Conservation (phyloP, 2,329 filamentous ascomycete species). For the Venturia asperata region DNA sequence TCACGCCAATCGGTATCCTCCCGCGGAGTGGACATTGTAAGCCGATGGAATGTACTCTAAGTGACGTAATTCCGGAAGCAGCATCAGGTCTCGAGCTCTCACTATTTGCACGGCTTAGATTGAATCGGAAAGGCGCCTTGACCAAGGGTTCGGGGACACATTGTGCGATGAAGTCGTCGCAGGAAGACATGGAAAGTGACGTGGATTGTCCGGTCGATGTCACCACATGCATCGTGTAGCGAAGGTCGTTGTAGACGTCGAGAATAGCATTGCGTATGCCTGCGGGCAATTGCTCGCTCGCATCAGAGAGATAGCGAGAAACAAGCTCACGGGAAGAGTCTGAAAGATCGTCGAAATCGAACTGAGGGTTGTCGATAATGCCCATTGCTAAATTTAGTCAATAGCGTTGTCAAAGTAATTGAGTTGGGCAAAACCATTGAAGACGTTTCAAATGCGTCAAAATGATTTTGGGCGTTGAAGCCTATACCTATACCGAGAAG, state of each 20-base stretch:
- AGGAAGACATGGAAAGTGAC: neutral
- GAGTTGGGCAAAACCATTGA: neutral
- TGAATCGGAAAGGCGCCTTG: neutral
- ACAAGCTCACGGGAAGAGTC: neutral
- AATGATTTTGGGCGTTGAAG: slow-evolving; percentile 2
- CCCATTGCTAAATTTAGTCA: neutral
- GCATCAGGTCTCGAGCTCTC: neutral
- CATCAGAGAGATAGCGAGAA: neutral
- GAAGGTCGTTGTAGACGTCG: neutral
- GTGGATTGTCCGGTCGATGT: neutral
- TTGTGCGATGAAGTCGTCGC: neutral
- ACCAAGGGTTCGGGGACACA: neutral
- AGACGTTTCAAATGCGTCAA: neutral
- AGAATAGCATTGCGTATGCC: neutral
- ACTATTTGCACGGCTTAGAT: neutral
- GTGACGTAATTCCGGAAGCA: neutral
- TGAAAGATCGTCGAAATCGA: neutral
- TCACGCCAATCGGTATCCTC: neutral
- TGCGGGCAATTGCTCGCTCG: neutral
- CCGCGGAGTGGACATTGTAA: neutral
- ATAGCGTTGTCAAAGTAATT: neutral
- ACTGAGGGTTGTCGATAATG: neutral
- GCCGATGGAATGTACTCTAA: neutral
- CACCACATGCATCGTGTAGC: neutral
- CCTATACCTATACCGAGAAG: neutral